Base-by-base conservation (phyloP, 306 rosid genomes). In the Carpinus viminea region DNA sequence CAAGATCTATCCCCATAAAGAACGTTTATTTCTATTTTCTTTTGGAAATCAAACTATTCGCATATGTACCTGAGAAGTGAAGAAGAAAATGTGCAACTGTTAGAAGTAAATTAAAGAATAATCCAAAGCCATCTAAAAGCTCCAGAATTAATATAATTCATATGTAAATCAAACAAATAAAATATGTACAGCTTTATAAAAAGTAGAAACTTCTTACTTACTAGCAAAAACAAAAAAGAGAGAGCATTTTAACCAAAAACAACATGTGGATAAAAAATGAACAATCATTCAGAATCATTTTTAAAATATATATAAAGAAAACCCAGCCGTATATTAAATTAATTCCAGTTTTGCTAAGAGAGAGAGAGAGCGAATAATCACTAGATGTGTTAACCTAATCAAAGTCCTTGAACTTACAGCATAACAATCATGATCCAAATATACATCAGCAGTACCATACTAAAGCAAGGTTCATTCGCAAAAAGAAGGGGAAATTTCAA, bases 1-100 rank as follows among this genome's bases (percentile, higher is more conserved):
- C 86, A 62, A 80, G 84, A 69, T 86, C 78, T 73, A 77, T 80
- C 54, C 72, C 78, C 85, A 86, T 80, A 28, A 43, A 72, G 43
- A 34, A 71, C 7, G 16, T 12, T 70, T 69, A 80, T 36, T 73
- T 68, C 55, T 45, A n/a, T 20, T 26, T 68, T 36, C 60, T 57
- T 66, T 51, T 41, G 51, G 51, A 70, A 51, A 75, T 4, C 59
- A 47, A 52, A 20, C 68, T 11, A 66, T 76, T 62, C 61, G 43
- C 31, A 73, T 41, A 59, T 71, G 60, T 36, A 18, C 68, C 31
- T 50, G 8, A 26, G 76, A 52, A 59, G 31, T 36, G n/a, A 12
- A 68, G 26, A 68, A 68, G 8, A 38, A 41, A 68, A 41, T 16
- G 72, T 41, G 72, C 28, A 68, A 15, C 72, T 18, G 31, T 68